These are phyloP conservation scores for Aspergillus ustus DNA, from an alignment of 2,329 filamentous ascomycete genomes.

Conservation along the genomic window DNA sequence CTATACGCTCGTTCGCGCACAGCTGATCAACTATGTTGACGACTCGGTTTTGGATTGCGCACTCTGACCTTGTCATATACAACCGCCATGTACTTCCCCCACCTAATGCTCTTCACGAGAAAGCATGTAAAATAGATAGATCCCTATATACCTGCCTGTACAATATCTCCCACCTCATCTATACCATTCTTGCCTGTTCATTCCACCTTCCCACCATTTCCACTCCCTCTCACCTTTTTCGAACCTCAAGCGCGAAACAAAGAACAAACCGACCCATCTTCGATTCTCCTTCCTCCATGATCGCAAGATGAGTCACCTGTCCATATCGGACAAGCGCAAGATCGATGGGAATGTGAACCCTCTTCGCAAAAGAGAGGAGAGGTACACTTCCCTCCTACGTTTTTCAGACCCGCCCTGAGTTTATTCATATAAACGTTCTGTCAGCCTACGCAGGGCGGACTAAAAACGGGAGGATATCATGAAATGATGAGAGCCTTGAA, in stretches of 20 bases:
- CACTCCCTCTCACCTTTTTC: not conserved
- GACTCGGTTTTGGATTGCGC: not conserved
- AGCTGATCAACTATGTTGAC: not conserved
- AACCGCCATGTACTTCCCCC: conserved; percentile 20
- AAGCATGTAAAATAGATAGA: conserved; percentile 27
- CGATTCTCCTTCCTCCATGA: conserved; percentile 48
- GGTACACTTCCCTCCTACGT: conserved; percentile 47
- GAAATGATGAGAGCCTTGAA: not conserved
- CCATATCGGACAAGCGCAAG: conserved; percentile 51
- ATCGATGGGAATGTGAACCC: conserved; percentile 46
- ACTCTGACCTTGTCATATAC: not conserved
- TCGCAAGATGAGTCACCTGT: conserved; percentile 55
- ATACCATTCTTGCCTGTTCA: conserved; percentile 9
- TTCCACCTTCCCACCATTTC: not conserved
- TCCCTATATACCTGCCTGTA: conserved; percentile 21
- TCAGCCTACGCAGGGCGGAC: conserved; percentile 58
- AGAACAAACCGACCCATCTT: conserved; percentile 58
- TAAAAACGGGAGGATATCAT: conserved; percentile 60
- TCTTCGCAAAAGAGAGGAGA: not conserved
- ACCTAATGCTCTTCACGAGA: conserved; percentile 23
- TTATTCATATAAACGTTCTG: conserved; percentile 31
- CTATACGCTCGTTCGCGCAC: not conserved
- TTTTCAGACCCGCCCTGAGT: conserved; percentile 59
- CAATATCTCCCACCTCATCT: conserved; percentile 24
- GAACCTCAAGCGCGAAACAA: conserved; percentile 21